Evolutionary conservation across 257 asterid species (phyloP).

Genomic region (Paulownia fortunei): DNA sequence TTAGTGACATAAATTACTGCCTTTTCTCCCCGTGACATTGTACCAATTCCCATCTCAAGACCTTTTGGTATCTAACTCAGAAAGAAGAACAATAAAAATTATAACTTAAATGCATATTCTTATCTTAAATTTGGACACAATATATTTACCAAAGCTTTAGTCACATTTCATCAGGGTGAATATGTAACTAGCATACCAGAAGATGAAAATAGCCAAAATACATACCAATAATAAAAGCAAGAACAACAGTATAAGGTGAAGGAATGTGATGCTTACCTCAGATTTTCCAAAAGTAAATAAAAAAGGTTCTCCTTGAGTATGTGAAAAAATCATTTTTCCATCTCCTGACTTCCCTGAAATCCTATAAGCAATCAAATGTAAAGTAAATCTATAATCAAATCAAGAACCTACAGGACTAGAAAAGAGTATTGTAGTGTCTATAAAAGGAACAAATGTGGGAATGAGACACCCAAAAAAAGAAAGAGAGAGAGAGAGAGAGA

Average conservation of each 20-base stretch:
- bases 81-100: constrained; percentile 19
- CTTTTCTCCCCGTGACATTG: constrained; percentile 90
- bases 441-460: too few relatives aligned
- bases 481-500: too few relatives aligned
- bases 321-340: constrained; percentile 67
- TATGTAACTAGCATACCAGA: background rate
- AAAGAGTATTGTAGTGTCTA: background rate
- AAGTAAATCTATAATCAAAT: background rate
- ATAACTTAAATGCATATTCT: background rate
- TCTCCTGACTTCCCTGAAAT: constrained; percentile 82
- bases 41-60: constrained; percentile 95
- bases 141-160: constrained; percentile 6
- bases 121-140: constrained; percentile 8
- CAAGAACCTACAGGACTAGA: background rate
- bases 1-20: constrained; percentile 73
- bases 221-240: constrained; percentile 15
- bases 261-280: constrained; percentile 56
- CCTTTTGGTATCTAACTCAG: constrained; percentile 82
- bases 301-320: constrained; percentile 73
- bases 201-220: constrained; percentile 15
- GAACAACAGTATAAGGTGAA: background rate
- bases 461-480: too few relatives aligned
- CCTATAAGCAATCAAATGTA: constrained; percentile 50
- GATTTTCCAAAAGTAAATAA: constrained; percentile 89
- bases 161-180: background rate